Base-by-base conservation (phyloP, 768 basidiomycete genomes). In the Amanita pseudoporphyria region DNA sequence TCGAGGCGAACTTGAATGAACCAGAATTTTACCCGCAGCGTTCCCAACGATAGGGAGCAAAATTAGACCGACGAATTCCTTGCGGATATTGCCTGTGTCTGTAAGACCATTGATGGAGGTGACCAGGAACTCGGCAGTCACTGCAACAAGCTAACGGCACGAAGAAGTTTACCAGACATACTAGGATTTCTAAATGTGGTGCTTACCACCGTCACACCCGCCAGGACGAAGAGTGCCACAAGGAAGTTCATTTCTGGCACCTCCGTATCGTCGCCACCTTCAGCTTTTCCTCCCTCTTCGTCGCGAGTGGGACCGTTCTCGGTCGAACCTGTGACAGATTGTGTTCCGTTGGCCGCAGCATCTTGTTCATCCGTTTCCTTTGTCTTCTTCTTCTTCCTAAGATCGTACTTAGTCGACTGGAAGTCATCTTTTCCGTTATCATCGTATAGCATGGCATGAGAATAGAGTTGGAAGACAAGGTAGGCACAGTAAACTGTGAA, bases 1-100 rank as follows among this genome's bases (percentile, higher is more conserved):
- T 10, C 46, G 36, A 46, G 24, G 30, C 24, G 21, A 43, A 18
- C 18, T 33, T 28, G 44, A n/a, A 21, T 14, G 16, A n/a, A n/a
- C 12, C 52, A 21, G 12, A 40, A n/a, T 59, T 69, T 26, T 49
- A 78, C 79, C 79, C 49, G 87, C 90, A 5, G 89, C 86, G 60
- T 91, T 92, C 16, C 89, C 89, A 12, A 93, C 92, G 32, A 96
- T 91, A 5, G 95, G 95, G 6, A 98, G 74, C 12, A 98, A 70
- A 37, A 77, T 77, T 16, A 96, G 65, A 10, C 88, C 93, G 53
- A 96, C 83, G 60, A 92, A 98, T 62, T 87, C 87, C 53, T 79
- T 76, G 52, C 70, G 77, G 48, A 98, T 84, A 6, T 21, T 13
- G 19, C 81, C 79, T 0, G 58, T 58, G 0, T 56, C 58, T 0